phyloP scores from a whole-genome alignment of 2,329 filamentous ascomycete genomes.

The Alternaria sp. region DNA sequence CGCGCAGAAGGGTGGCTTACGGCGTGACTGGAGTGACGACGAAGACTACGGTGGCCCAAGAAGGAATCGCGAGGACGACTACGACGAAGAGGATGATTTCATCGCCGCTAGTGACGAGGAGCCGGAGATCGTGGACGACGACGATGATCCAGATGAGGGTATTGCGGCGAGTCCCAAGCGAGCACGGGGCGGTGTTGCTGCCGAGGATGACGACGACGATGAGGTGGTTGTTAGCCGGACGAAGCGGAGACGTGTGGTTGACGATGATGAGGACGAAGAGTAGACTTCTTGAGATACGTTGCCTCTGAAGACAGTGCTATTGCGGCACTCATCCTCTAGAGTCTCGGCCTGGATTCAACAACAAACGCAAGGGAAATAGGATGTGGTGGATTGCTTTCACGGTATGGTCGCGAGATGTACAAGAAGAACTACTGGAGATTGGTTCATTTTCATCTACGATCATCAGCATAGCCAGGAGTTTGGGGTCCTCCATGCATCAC shows the following conservation, averaged over 20 bases:
- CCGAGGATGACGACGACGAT: constrained; percentile 44
- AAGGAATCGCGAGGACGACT: constrained; percentile 71
- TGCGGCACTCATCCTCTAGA: background rate
- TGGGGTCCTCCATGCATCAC: constrained; percentile 2
- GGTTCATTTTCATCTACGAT: constrained; percentile 3
- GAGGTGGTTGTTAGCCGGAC: constrained; percentile 39
- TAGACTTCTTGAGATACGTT: constrained; percentile 6
- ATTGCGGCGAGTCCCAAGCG: constrained; percentile 53
- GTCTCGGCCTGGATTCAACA: background rate
- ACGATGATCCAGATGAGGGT: constrained; percentile 58
- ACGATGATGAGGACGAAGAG: constrained; percentile 58
- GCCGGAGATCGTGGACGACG: constrained; percentile 66
- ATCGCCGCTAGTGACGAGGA: constrained; percentile 79
- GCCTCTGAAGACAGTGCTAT: background rate
- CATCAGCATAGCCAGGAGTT: constrained; percentile 35
- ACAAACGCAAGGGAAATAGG: background rate
- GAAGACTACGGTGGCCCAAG: constrained; percentile 74
- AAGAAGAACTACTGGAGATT: background rate
- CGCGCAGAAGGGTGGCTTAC: constrained; percentile 45
- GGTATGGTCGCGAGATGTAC: background rate
- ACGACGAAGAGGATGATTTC: constrained; percentile 81
- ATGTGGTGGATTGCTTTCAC: background rate
- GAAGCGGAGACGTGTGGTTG: constrained; percentile 54
- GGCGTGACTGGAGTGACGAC: constrained; percentile 69
- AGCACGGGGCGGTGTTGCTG: constrained; percentile 37